A percentile compares a stretch with the other conserved stretches of the same genome.
These are phyloP conservation scores for Ormosia semicastrata DNA, from an alignment of 306 rosid species.

Conservation along the genomic window DNA sequence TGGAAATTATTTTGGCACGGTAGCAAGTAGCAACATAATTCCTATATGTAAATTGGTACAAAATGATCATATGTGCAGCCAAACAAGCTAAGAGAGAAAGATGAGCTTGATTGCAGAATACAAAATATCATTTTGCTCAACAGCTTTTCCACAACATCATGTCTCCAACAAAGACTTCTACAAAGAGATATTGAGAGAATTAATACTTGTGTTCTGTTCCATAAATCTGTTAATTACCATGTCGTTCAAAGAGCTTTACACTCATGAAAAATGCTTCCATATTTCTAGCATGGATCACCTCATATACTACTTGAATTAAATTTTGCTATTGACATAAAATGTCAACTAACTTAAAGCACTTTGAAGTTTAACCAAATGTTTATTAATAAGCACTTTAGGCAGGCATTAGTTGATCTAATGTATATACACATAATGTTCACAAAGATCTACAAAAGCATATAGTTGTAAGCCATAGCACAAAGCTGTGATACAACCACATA, in stretches of 20 bases:
- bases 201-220: background rate
- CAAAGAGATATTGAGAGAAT: background rate
- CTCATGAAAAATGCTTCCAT: background rate
- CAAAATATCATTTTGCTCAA: background rate
- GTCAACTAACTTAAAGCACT: background rate
- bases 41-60: background rate
- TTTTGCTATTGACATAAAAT: background rate
- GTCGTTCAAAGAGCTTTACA: background rate
- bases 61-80: background rate
- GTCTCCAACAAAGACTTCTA: background rate
- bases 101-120: background rate
- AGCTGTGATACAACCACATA: background rate
- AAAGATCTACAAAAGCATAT: background rate
- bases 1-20: too few relatives aligned
- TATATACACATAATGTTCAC: background rate
- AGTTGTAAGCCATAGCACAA: background rate
- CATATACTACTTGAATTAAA: background rate
- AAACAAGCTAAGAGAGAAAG: background rate
- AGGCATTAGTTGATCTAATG: background rate
- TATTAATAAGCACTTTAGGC: background rate
- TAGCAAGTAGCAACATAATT: background rate
- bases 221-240: background rate
- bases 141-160: background rate
- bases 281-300: background rate
- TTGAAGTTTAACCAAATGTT: background rate